A percentile compares a stretch with the other conserved stretches of the same genome.
These are phyloP conservation scores for Rhizophora apiculata DNA, from an alignment of 345 rosid genomes.

Conservation along the genomic window DNA sequence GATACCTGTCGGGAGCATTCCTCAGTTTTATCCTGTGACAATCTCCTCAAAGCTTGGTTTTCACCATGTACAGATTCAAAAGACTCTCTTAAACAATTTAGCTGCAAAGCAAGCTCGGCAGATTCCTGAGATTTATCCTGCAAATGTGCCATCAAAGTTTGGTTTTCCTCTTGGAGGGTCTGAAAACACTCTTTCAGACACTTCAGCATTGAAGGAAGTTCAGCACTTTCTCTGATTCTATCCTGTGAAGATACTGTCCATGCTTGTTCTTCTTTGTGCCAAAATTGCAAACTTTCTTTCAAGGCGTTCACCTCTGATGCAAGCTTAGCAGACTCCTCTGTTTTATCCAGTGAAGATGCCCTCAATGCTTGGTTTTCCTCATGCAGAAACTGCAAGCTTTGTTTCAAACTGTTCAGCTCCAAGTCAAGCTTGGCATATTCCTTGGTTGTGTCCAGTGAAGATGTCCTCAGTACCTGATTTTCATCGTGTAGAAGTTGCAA, in stretches of 20 bases:
- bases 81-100: conserved; percentile 16
- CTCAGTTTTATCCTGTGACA: conserved; percentile 9
- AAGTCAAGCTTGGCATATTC: conserved; percentile 13
- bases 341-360: conserved; percentile 9
- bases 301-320: conserved; percentile 13
- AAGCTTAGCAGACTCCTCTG: conserved; percentile 17
- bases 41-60: conserved; percentile 11
- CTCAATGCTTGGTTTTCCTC: conserved; percentile 22
- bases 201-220: conserved; percentile 14
- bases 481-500: conserved; percentile 16
- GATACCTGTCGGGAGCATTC: conserved; percentile 12
- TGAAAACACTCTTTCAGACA: conserved; percentile 15
- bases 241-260: conserved; percentile 13
- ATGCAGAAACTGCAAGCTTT: conserved; percentile 10
- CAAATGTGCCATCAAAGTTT: conserved; percentile 7
- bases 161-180: conserved; percentile 20
- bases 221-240: conserved; percentile 13
- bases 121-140: conserved; percentile 18
- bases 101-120: conserved; percentile 8
- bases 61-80: conserved; percentile 9
- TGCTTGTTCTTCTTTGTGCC: conserved; percentile 18
- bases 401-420: conserved; percentile 22
- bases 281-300: conserved; percentile 13
- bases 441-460: conserved; percentile 6
- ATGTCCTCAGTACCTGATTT: conserved; percentile 14